Evolutionary conservation across 2,329 filamentous ascomycete genomes (phyloP).

Genomic region (Penicillium sp.): DNA sequence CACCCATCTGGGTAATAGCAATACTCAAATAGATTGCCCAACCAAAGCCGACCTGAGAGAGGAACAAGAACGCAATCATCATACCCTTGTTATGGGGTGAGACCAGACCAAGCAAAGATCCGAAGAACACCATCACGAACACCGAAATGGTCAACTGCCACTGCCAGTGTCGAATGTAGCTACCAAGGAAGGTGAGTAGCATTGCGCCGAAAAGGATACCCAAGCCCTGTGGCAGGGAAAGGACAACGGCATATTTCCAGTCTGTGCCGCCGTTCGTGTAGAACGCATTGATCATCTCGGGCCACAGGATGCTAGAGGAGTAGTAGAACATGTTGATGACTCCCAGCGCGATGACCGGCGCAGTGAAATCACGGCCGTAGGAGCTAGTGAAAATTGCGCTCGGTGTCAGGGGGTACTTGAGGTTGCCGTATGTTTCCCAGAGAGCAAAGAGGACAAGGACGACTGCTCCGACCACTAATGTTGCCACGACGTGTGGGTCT

Average conservation of each 20-base stretch:
- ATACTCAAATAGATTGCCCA: constrained; percentile 52
- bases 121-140: constrained; percentile 52
- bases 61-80: constrained; percentile 51
- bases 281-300: constrained; percentile 50
- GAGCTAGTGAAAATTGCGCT: constrained; percentile 48
- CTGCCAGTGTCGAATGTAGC: constrained; percentile 48
- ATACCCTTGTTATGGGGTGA: constrained; percentile 47
- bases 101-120: constrained; percentile 45
- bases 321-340: constrained; percentile 58
- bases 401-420: constrained; percentile 46
- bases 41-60: constrained; percentile 48
- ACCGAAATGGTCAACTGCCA: constrained; percentile 49
- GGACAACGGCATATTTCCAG: constrained; percentile 36
- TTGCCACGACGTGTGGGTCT: constrained; percentile 40
- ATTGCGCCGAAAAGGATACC: constrained; percentile 48
- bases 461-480: constrained; percentile 38
- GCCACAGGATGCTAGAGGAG: constrained; percentile 48
- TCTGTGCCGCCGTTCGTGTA: constrained; percentile 40
- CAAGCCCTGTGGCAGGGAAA: constrained; percentile 49
- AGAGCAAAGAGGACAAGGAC: constrained; percentile 39
- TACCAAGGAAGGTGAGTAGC: constrained; percentile 44
- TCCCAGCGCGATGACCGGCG: constrained; percentile 46
- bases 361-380: constrained; percentile 50
- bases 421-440: constrained; percentile 41
- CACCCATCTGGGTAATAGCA: constrained; percentile 53